Percentiles rank a stretch among this genome's conserved stretches.
Conservation (phyloP, 1,139 yeast genomes). For the Meyerozyma elateridarum region DNA sequence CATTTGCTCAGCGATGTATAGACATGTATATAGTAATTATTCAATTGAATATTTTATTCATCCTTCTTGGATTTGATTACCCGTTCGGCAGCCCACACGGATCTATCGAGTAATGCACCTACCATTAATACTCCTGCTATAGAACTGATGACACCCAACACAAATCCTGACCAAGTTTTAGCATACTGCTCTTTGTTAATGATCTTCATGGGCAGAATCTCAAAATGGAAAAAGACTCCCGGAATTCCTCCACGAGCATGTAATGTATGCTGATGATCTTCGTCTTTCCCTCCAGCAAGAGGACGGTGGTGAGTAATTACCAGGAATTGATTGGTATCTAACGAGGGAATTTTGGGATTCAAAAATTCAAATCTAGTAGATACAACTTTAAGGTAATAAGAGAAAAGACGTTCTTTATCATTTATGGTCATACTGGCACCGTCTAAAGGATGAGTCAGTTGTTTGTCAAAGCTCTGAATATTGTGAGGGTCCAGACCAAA, state of each 20-base stretch:
- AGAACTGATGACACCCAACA: constrained; percentile 81
- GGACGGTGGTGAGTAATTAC: constrained; percentile 91
- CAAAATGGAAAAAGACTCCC: constrained; percentile 83
- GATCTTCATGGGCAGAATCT: constrained; percentile 88
- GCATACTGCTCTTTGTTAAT: constrained; percentile 77
- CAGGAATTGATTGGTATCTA: constrained; percentile 90
- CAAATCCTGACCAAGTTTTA: constrained; percentile 80
- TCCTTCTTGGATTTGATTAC: constrained; percentile 72
- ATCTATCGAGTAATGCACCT: constrained; percentile 81
- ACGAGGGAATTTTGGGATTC: constrained; percentile 31
- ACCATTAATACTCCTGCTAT: constrained; percentile 93
- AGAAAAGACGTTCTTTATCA: constrained; percentile 59
- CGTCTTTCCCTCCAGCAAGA: constrained; percentile 79
- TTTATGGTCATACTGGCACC: constrained; percentile 38
- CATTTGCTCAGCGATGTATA: constrained; percentile 49
- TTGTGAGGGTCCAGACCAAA: constrained; percentile 64
- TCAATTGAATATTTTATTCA: constrained; percentile 17
- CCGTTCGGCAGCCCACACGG: constrained; percentile 85
- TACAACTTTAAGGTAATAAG: constrained; percentile 85
- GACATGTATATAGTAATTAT: constrained; percentile 4
- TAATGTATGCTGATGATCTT: constrained; percentile 81
- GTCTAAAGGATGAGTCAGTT: constrained; percentile 70
- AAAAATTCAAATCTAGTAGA: constrained; percentile 80
- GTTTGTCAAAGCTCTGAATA: constrained; percentile 19
- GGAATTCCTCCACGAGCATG: constrained; percentile 90